These are phyloP conservation scores for Orbilia brochopaga DNA, from an alignment of 2,329 filamentous ascomycete species.

Conservation along the genomic window DNA sequence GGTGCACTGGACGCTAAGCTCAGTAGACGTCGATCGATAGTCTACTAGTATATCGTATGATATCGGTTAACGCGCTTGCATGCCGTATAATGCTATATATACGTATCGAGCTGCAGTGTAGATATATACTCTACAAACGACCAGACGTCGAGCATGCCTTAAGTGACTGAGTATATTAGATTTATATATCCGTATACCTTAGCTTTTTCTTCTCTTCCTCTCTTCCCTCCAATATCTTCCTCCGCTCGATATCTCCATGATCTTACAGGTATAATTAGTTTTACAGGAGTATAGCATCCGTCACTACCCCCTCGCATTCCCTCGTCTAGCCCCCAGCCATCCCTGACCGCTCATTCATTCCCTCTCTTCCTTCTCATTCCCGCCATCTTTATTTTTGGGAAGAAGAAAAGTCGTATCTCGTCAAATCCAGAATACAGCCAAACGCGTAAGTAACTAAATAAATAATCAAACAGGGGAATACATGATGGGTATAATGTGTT, in stretches of 20 bases:
- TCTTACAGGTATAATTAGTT: slow-evolving; percentile 10
- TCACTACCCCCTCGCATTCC: not conserved
- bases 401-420: slow-evolving; percentile 18
- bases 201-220: not conserved
- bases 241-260: not conserved
- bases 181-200: not conserved
- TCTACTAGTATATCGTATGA: too few relatives aligned
- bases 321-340: not conserved
- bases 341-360: slow-evolving; percentile 2
- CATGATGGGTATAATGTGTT: slow-evolving; percentile 35
- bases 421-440: not conserved
- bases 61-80: too few relatives aligned
- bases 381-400: not conserved
- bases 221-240: too few relatives aligned
- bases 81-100: too few relatives aligned
- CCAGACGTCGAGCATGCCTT: too few relatives aligned
- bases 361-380: not conserved
- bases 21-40: too few relatives aligned
- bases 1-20: too few relatives aligned
- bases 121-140: too few relatives aligned
- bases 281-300: not conserved
- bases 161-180: not conserved
- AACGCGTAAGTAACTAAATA: not conserved
- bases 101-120: too few relatives aligned
- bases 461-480: slow-evolving; percentile 16